A percentile compares a stretch with the other conserved stretches of the same genome.
phyloP scores from a whole-genome alignment of 1,284 basidiomycete species.

The Termitomyces sp. region DNA sequence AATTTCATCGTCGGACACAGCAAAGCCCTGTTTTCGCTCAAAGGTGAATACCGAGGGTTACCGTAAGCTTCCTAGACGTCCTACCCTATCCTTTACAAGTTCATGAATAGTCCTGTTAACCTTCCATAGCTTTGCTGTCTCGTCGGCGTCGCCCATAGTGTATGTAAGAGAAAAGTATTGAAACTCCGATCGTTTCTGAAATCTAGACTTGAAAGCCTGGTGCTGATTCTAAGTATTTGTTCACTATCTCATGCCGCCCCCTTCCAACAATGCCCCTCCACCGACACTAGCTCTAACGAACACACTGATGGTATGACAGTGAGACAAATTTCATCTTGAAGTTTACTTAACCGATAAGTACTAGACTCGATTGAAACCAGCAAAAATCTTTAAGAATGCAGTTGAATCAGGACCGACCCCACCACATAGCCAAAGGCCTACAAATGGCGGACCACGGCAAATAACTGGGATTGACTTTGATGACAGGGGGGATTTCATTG shows the following conservation, averaged over 20 bases:
- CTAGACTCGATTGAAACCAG: slow-evolving; percentile 80
- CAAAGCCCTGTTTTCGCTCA: slow-evolving; percentile 61
- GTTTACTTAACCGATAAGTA: slow-evolving; percentile 12
- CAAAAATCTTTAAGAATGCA: slow-evolving; percentile 82
- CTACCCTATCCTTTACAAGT: slow-evolving; percentile 88
- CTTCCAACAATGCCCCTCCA: slow-evolving; percentile 28
- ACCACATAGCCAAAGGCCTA: slow-evolving; percentile 40
- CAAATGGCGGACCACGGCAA: slow-evolving; percentile 50
- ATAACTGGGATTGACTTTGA: slow-evolving; percentile 91
- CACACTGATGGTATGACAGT: slow-evolving; percentile 40
- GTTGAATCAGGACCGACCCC: slow-evolving; percentile 58
- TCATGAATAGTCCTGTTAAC: slow-evolving; percentile 97
- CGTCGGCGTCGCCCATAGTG: slow-evolving; percentile 64
- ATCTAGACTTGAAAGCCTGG: too few species aligned
- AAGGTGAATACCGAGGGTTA: slow-evolving; percentile 21
- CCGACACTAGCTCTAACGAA: slow-evolving; percentile 38
- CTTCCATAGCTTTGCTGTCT: slow-evolving; percentile 86
- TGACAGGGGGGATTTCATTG: slow-evolving; percentile 79
- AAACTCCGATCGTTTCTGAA: slow-evolving; percentile 31
- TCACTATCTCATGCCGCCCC: slow-evolving; percentile 26
- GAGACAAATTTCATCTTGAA: slow-evolving; percentile 3
- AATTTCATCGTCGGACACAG: slow-evolving; percentile 88
- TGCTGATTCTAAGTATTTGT: slow-evolving; percentile 5
- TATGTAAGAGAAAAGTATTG: slow-evolving; percentile 29
- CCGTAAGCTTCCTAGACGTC: slow-evolving; percentile 13